Evolutionary conservation across 2,329 filamentous ascomycete species (phyloP).

Genomic region (Gyromitra esculenta): DNA sequence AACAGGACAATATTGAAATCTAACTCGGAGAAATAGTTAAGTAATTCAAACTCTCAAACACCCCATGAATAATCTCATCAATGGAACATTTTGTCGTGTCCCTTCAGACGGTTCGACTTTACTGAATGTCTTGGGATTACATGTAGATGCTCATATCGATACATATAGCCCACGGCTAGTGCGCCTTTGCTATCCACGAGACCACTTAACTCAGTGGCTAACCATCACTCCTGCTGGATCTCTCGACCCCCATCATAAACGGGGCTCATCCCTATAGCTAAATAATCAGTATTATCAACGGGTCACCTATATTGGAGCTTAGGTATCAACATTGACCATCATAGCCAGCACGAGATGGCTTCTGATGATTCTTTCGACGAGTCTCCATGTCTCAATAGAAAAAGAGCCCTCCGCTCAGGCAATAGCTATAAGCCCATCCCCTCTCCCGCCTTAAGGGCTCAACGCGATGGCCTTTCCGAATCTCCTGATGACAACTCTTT

Average conservation of each 20-base stretch:
- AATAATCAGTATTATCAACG: background rate
- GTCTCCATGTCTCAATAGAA: background rate
- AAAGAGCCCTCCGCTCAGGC: background rate
- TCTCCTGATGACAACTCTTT: background rate
- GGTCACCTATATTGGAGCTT: background rate
- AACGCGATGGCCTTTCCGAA: background rate
- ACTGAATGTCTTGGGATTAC: no score
- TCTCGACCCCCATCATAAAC: background rate
- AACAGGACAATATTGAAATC: no score
- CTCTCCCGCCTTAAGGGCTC: background rate
- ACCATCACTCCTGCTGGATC: no score
- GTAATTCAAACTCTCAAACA: no score
- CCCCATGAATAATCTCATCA: no score
- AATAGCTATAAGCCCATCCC: background rate
- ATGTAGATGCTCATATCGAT: no score
- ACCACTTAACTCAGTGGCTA: no score
- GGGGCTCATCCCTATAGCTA: background rate
- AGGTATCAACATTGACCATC: background rate
- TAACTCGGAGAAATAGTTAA: no score
- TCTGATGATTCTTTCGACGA: background rate
- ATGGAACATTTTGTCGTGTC: no score
- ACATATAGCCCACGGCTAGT: no score
- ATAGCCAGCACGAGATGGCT: background rate
- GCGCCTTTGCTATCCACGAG: no score
- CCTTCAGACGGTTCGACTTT: no score